A percentile compares a stretch with the other conserved stretches of the same genome.
These are phyloP conservation scores for Limnanthes douglasii DNA, from an alignment of 345 rosid species.

Conservation along the genomic window DNA sequence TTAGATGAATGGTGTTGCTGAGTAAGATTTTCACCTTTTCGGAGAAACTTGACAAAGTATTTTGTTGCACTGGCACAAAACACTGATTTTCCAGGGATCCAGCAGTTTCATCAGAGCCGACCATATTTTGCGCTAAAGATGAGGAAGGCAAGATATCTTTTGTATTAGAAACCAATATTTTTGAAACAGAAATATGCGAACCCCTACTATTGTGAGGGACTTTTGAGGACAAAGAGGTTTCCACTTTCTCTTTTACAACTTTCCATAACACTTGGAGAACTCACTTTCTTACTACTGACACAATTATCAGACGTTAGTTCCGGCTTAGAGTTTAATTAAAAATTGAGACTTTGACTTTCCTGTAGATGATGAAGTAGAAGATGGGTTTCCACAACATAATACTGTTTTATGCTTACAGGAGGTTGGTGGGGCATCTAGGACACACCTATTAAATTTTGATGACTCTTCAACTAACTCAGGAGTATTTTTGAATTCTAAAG, in stretches of 20 bases:
- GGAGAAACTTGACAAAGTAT: conserved; percentile 25
- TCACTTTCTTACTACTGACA: conserved; percentile 26
- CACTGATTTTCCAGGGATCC: conserved; percentile 23
- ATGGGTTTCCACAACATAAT: conserved; percentile 30
- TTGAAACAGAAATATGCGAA: conserved; percentile 35
- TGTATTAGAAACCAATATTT: conserved; percentile 25
- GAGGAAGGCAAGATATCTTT: conserved; percentile 34
- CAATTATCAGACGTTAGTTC: conserved; percentile 19
- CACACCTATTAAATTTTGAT: conserved; percentile 20
- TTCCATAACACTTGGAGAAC: conserved; percentile 26
- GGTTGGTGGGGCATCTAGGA: conserved; percentile 15
- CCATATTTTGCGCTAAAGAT: conserved; percentile 27
- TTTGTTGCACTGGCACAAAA: conserved; percentile 22
- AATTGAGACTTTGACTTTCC: conserved; percentile 29
- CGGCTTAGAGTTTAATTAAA: conserved; percentile 19
- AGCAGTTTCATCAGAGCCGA: conserved; percentile 28
- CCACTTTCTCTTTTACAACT: conserved; percentile 27
- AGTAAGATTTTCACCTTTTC: conserved; percentile 47
- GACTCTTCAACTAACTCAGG: conserved; percentile 21
- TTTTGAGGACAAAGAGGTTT: conserved; percentile 26
- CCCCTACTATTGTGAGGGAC: conserved; percentile 31
- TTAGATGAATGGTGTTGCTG: conserved; percentile 43
- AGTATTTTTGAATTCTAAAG: conserved; percentile 22
- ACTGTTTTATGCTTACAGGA: conserved; percentile 24
- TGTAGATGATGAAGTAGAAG: conserved; percentile 18